phyloP scores from a whole-genome alignment of 2,329 filamentous ascomycete genomes.

The Sclerotinia minor region DNA sequence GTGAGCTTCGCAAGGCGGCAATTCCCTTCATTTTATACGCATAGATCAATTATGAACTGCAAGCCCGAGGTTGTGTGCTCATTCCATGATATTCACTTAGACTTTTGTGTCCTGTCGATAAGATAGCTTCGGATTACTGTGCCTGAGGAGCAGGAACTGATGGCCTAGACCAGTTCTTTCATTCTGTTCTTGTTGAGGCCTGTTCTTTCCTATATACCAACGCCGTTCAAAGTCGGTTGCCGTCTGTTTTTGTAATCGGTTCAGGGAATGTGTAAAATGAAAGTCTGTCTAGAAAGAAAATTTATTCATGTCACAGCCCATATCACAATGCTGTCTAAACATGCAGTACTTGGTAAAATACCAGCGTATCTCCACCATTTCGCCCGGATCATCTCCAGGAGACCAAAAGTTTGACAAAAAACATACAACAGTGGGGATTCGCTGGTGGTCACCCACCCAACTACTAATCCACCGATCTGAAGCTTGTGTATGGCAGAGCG shows the following conservation, averaged over 20 bases:
- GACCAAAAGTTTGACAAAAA: not conserved
- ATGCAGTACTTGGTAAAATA: too few species aligned
- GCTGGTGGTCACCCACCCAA: constrained; percentile 24
- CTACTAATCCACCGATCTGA: constrained; percentile 20
- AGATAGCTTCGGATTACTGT: not conserved
- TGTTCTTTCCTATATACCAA: not conserved
- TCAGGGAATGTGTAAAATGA: not conserved
- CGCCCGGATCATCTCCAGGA: not conserved
- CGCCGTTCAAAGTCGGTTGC: not conserved
- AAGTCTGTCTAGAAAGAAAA: not conserved
- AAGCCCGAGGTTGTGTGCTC: not conserved
- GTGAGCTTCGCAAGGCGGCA: not conserved
- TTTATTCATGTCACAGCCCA: not conserved
- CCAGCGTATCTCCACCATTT: not conserved
- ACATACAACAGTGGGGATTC: constrained; percentile 23
- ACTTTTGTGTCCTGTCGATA: not conserved
- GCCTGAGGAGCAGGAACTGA: not conserved
- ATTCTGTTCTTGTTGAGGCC: not conserved
- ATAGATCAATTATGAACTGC: not conserved
- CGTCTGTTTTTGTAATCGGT: not conserved
- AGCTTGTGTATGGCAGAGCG: constrained; percentile 23
- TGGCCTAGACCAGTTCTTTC: not conserved
- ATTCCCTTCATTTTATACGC: not conserved
- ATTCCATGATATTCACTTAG: too few species aligned
- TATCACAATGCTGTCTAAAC: not conserved